These are phyloP conservation scores for Tetradesmus lagerheimii DNA, from an alignment of 139 green algal genomes.

Conservation along the genomic window DNA sequence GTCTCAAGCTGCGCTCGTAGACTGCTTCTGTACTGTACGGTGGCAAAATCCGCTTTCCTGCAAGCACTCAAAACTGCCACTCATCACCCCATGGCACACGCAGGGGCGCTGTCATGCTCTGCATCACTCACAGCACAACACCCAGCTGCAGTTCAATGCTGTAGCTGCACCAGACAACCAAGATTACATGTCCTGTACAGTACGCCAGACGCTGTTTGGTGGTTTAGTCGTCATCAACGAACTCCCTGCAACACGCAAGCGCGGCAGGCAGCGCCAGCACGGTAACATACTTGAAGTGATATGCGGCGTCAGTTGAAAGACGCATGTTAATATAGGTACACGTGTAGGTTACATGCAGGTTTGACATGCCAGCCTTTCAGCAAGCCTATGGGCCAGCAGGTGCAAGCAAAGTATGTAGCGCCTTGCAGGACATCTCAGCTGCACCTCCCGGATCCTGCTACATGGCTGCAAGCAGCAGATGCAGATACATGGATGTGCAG, in stretches of 20 bases:
- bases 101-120: neutral
- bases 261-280: neutral
- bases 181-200: neutral
- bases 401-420: too few species aligned
- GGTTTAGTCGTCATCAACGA: constrained; percentile 59
- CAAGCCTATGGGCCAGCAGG: neutral
- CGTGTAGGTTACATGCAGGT: neutral
- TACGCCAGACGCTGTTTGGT: neutral
- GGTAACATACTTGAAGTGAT: neutral
- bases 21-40: neutral
- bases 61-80: neutral
- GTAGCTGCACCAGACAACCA: neutral
- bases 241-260: constrained; percentile 54
- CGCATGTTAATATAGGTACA: neutral
- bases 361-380: neutral
- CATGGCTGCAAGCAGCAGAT: too few species aligned
- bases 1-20: too few species aligned
- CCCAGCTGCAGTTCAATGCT: neutral
- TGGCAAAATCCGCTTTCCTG: neutral
- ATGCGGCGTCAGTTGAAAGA: neutral
- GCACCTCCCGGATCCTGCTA: too few species aligned
- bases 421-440: neutral
- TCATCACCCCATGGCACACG: neutral
- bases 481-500: too few species aligned
- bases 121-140: neutral